A percentile compares a stretch with the other conserved stretches of the same genome.
Conservation (phyloP, 2,329 filamentous ascomycete genomes). For the Coniochaeta sp. region DNA sequence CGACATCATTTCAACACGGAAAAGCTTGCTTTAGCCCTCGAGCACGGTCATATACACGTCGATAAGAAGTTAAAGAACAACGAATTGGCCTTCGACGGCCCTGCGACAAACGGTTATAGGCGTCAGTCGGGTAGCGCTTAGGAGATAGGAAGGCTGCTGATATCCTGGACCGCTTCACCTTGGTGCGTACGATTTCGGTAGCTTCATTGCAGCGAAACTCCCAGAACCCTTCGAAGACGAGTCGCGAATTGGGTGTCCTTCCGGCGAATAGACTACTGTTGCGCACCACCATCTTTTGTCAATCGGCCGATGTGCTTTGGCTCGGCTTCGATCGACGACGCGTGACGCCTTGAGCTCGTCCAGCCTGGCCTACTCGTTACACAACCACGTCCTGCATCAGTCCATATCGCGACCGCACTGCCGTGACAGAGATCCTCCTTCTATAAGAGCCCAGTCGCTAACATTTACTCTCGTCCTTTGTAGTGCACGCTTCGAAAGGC, state of each 20-base stretch:
- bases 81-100: slow-evolving; percentile 12
- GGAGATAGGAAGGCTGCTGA: slow-evolving; percentile 8
- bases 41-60: not conserved
- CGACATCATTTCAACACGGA: not conserved
- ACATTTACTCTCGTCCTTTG: no score
- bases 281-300: no score
- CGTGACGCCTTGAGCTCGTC: not conserved
- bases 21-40: not conserved
- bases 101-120: slow-evolving; percentile 12
- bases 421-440: not conserved
- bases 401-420: not conserved
- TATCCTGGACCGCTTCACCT: slow-evolving; percentile 1
- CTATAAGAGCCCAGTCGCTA: no score
- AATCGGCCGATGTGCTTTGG: not conserved
- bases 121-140: slow-evolving; percentile 14
- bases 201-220: not conserved
- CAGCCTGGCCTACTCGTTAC: not conserved
- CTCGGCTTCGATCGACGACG: not conserved
- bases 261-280: no score
- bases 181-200: not conserved
- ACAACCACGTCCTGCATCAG: no score
- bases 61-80: not conserved
- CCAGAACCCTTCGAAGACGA: no score
- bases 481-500: not conserved
- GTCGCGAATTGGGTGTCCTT: no score